Evolutionary conservation across 306 rosid genomes (phyloP).

Genomic region (Corylus avellana): DNA sequence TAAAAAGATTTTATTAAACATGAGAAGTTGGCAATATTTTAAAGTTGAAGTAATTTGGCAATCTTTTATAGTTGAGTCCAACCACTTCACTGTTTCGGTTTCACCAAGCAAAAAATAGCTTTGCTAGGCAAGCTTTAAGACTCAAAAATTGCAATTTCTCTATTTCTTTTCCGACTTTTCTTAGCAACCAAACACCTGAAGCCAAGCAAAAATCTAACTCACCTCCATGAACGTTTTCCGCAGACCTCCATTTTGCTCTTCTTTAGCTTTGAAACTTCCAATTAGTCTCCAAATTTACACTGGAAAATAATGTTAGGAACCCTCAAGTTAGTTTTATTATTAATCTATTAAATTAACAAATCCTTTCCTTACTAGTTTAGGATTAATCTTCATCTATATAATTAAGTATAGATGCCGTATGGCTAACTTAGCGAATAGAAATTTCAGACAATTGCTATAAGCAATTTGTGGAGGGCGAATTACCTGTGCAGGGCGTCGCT

Average conservation of each 20-base stretch:
- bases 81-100: neutral
- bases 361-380: too few relatives aligned
- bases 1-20: neutral
- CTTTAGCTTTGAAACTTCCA: too few relatives aligned
- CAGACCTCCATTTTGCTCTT: neutral
- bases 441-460: too few relatives aligned
- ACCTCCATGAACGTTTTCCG: constrained; percentile 31
- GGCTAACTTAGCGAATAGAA: too few relatives aligned
- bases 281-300: too few relatives aligned
- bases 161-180: neutral
- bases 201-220: neutral
- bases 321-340: too few relatives aligned
- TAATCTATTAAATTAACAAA: too few relatives aligned
- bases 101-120: neutral
- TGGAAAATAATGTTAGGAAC: too few relatives aligned
- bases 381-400: too few relatives aligned
- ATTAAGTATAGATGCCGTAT: too few relatives aligned
- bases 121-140: neutral
- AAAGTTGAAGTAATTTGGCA: neutral
- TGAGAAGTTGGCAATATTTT: neutral
- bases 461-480: too few relatives aligned
- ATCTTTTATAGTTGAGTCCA: neutral
- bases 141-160: neutral
- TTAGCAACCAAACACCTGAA: neutral
- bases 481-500: too few relatives aligned